These are phyloP conservation scores for Debaryomyces subglobosus DNA, from an alignment of 1,139 yeast genomes.

Conservation along the genomic window DNA sequence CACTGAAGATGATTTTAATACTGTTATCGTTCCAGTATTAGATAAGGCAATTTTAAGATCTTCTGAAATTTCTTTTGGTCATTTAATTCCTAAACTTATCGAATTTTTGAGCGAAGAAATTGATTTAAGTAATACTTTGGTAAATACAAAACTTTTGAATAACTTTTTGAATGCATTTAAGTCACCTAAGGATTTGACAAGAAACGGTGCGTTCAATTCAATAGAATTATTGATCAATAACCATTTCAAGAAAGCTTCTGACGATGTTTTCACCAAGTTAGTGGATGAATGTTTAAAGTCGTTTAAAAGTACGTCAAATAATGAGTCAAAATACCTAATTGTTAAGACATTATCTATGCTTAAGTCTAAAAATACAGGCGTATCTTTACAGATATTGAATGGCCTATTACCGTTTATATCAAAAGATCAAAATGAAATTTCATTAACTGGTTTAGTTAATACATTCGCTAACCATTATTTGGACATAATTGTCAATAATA, in stretches of 20 bases:
- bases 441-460: constrained; percentile 54
- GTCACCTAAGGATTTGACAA: constrained; percentile 68
- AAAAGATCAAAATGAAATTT: constrained; percentile 77
- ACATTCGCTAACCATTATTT: constrained; percentile 51
- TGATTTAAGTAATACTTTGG: constrained; percentile 20
- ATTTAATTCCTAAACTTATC: constrained; percentile 54
- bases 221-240: constrained; percentile 31
- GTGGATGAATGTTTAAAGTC: constrained; percentile 59
- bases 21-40: constrained; percentile 56
- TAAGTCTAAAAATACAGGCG: constrained; percentile 9
- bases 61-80: constrained; percentile 69
- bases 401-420: constrained; percentile 53
- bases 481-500: constrained; percentile 16
- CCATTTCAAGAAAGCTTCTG: constrained; percentile 18
- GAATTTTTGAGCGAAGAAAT: constrained; percentile 30
- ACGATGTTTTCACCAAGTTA: constrained; percentile 22
- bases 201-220: constrained; percentile 53
- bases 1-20: constrained; percentile 43
- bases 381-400: constrained; percentile 36
- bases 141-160: constrained; percentile 53
- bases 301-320: constrained; percentile 62
- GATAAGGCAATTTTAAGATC: constrained; percentile 82
- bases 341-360: constrained; percentile 31
- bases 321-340: constrained; percentile 61
- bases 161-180: constrained; percentile 69